Evolutionary conservation across 2,329 filamentous ascomycete species (phyloP).

Genomic region (Trichoderma sp.): DNA sequence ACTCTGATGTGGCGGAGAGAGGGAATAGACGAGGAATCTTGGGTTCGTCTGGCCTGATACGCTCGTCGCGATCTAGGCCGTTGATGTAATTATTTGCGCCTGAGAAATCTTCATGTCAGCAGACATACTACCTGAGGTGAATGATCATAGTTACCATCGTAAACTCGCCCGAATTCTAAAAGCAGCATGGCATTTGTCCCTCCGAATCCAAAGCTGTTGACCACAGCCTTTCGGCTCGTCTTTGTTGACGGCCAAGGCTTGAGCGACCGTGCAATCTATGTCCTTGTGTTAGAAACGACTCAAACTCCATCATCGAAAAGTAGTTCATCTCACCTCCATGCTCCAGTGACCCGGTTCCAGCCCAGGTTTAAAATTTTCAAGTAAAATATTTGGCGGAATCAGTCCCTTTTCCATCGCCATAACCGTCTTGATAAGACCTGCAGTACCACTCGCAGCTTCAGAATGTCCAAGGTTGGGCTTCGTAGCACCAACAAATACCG

Average conservation of each 20-base stretch:
- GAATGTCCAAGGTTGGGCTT: slow-evolving; percentile 14
- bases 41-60: neutral
- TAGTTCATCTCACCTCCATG: neutral
- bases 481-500: neutral
- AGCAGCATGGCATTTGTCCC: slow-evolving; percentile 54
- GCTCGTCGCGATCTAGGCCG: neutral
- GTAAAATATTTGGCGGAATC: slow-evolving; percentile 4
- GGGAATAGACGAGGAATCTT: neutral
- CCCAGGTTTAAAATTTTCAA: neutral
- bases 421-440: slow-evolving; percentile 13
- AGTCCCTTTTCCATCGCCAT: slow-evolving; percentile 13
- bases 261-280: neutral
- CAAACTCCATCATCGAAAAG: too few relatives aligned
- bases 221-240: slow-evolving; percentile 25
- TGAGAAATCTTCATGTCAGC: neutral
- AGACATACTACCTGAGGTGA: too few relatives aligned
- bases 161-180: slow-evolving; percentile 28
- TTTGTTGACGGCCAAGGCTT: neutral
- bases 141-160: neutral
- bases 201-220: slow-evolving; percentile 61
- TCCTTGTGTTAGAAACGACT: neutral
- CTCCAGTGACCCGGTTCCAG: neutral
- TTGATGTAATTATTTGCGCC: neutral
- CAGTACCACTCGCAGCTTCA: slow-evolving; percentile 3
- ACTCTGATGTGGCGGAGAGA: neutral